These are phyloP conservation scores for Fallopia convolvulus DNA, from an alignment of 148 eudicot genomes.

Conservation along the genomic window DNA sequence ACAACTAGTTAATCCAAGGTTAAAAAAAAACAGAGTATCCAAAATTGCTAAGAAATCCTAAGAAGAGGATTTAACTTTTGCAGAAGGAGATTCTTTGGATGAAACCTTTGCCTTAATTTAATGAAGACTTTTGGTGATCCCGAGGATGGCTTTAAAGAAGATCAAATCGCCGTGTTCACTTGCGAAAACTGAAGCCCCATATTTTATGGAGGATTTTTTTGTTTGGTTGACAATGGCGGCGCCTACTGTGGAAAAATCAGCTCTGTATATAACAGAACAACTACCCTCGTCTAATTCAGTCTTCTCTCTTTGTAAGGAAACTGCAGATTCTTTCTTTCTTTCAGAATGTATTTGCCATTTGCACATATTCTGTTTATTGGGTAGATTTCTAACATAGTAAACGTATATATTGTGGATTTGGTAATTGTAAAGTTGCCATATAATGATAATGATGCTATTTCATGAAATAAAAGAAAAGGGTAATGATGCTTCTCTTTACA, in stretches of 20 bases:
- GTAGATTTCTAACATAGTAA: neutral
- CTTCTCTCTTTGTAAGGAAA: neutral
- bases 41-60: neutral
- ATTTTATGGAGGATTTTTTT: neutral
- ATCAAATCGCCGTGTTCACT: neutral
- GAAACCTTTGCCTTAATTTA: neutral
- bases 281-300: neutral
- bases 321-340: neutral
- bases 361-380: neutral
- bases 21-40: neutral
- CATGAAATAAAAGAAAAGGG: neutral
- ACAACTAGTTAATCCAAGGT: neutral
- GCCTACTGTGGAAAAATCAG: neutral
- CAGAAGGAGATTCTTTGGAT: neutral
- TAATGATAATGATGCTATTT: neutral
- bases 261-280: neutral
- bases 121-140: neutral
- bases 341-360: neutral
- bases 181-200: neutral
- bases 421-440: neutral
- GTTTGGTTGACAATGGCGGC: neutral
- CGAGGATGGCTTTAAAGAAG: neutral
- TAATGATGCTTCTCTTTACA: neutral
- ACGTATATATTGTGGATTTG: neutral
- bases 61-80: constrained; percentile 5